Evolutionary conservation across 371 early-diverging fungal genomes (phyloP).

Genomic region (Apophysomyces elegans): DNA sequence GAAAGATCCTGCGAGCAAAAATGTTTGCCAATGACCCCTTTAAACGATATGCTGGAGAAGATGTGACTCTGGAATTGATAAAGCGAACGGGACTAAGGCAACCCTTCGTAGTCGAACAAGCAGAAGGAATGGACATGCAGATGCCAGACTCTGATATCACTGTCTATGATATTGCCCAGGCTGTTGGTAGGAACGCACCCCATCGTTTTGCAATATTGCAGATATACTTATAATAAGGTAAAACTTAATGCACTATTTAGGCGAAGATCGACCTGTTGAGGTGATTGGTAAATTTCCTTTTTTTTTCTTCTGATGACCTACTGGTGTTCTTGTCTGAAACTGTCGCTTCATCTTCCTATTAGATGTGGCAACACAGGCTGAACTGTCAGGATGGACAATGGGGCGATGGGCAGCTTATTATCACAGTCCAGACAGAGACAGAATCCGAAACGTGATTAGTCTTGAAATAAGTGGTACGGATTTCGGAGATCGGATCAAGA

Average conservation of each 20-base stretch:
- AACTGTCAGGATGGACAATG: conserved; percentile 77
- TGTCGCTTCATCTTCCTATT: conserved; percentile 7
- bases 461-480: conserved; percentile 81
- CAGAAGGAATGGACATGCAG: conserved; percentile 77
- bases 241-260: conserved; percentile 25
- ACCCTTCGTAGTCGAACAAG: conserved; percentile 64
- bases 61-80: conserved; percentile 61
- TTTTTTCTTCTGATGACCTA: background rate
- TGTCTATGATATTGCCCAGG: conserved; percentile 70
- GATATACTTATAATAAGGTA: background rate
- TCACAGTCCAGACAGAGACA: conserved; percentile 59
- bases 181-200: conserved; percentile 55
- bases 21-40: conserved; percentile 63
- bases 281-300: conserved; percentile 60
- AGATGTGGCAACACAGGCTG: conserved; percentile 87
- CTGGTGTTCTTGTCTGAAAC: background rate
- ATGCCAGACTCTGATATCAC: conserved; percentile 73
- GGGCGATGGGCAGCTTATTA: conserved; percentile 85
- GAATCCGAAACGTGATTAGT: conserved; percentile 87
- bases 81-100: conserved; percentile 59
- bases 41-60: conserved; percentile 53
- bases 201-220: conserved; percentile 10
- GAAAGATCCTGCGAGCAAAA: conserved; percentile 59
- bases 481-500: conserved; percentile 64
- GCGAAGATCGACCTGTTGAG: conserved; percentile 66